A percentile compares a stretch with the other conserved stretches of the same genome.
Evolutionary conservation across 2,329 filamentous ascomycete species (phyloP).

Genomic region (Lomentospora prolificans): DNA sequence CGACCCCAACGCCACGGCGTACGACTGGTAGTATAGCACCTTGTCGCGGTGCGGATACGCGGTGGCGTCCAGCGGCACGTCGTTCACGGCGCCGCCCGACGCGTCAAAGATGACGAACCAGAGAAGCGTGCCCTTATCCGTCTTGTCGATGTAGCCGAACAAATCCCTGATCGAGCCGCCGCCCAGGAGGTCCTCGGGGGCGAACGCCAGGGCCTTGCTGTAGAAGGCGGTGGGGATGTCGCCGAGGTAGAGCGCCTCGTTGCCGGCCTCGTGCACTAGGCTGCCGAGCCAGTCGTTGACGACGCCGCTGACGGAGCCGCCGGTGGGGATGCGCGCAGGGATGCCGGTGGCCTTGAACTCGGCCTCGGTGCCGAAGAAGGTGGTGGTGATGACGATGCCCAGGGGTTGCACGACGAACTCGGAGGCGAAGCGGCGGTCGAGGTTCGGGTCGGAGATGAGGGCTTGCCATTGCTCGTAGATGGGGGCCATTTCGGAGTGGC

Average conservation of each 20-base stretch:
- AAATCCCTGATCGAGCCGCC: conserved; percentile 34
- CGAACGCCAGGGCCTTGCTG: conserved; percentile 47
- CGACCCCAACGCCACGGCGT: conserved; percentile 39
- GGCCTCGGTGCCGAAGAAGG: conserved; percentile 48
- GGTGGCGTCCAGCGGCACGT: conserved; percentile 44
- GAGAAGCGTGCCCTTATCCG: conserved; percentile 38
- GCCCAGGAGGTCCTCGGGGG: conserved; percentile 35
- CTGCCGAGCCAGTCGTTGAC: conserved; percentile 54
- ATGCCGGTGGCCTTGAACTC: conserved; percentile 47
- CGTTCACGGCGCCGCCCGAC: conserved; percentile 48
- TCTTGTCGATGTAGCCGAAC: conserved; percentile 42
- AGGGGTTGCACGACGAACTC: conserved; percentile 44
- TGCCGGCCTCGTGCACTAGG: conserved; percentile 41
- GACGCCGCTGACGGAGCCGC: conserved; percentile 31
- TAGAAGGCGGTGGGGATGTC: conserved; percentile 42
- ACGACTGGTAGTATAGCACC: conserved; percentile 54
- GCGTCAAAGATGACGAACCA: conserved; percentile 57
- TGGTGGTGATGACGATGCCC: conserved; percentile 47
- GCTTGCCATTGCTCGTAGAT: conserved; percentile 49
- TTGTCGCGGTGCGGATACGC: conserved; percentile 56
- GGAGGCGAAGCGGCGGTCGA: conserved; percentile 49
- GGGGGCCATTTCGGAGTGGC: conserved; percentile 34
- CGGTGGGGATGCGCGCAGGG: conserved; percentile 32
- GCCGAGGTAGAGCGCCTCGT: conserved; percentile 35
- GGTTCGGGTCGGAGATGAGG: conserved; percentile 39